Base-by-base conservation (phyloP, 2,329 filamentous ascomycete genomes). In the Rosellinia necatrix region DNA sequence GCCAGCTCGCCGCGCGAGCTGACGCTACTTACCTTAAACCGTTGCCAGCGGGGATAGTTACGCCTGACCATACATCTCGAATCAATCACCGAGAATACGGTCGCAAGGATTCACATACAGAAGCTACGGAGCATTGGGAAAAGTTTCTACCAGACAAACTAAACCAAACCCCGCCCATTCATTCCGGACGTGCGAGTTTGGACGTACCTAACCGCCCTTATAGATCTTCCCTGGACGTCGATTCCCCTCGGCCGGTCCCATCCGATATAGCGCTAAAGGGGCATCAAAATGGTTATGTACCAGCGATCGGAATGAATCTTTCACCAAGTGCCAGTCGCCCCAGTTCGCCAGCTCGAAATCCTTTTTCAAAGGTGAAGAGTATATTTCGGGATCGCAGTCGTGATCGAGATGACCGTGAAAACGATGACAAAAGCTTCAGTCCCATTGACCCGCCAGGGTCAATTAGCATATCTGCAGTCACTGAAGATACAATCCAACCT, bases 271-370 rank as follows among this genome's bases (percentile, higher is more conserved):
- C 75, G 30, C 68, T 75, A 4, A 64, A 57, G 7, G 62, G 78
- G 70, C 69, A 78, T 57, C 72, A 83, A 65, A 64, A 75, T 64
- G 72, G 74, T 1, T 77, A 81, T 27, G 79, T 87, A 48, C 83
- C 84, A 3, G 80, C 80, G 10, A 82, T 87, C 57, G 81, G 81
- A 19, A 79, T 83, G 61, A 86, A 89, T 53, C 70, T 88, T 7
- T 89, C 88, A 3, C 82, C 86, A 1, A 76, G 80, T 3, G 78
- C 77, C 6, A 91, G 86, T 65, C 81, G 88, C 21, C 78, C 82
- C 1, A 76, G 77, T 2, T 91, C 89, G 6, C 88, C 88, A 25
- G 75, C 77, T 0, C 81, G 86, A 48, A 88, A 84, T 50, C 81
- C 83, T 0, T 74, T 85, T 55, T 73, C 73, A 24, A 83, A 79